Conservation (phyloP, 2,329 filamentous ascomycete species). For the Cercospora sojina region DNA sequence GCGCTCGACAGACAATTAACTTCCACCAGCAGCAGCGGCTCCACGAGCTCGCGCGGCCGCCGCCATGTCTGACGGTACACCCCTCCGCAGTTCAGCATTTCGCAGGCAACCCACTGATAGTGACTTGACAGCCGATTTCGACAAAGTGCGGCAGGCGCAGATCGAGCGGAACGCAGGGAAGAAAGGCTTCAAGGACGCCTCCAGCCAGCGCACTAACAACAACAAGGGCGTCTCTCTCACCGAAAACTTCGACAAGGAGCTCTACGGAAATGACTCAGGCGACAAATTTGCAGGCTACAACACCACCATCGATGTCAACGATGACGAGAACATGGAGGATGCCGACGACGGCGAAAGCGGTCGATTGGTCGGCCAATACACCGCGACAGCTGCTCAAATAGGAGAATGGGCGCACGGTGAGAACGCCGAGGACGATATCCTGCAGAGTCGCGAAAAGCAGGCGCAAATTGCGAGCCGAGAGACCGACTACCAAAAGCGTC, state of each 20-base stretch:
- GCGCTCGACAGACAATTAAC: slow-evolving; percentile 12
- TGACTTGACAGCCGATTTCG: slow-evolving; percentile 66
- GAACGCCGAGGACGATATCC: slow-evolving; percentile 86
- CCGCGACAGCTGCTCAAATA: slow-evolving; percentile 85
- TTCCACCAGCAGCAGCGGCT: slow-evolving; percentile 12
- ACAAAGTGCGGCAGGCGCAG: slow-evolving; percentile 82
- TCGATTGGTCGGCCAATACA: slow-evolving; percentile 90
- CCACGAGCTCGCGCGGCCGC: slow-evolving; percentile 14
- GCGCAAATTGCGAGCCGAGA: slow-evolving; percentile 89
- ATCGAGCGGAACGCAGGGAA: slow-evolving; percentile 85
- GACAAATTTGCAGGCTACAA: slow-evolving; percentile 90
- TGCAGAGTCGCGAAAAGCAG: slow-evolving; percentile 82
- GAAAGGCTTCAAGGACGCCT: slow-evolving; percentile 77
- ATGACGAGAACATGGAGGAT: slow-evolving; percentile 74
- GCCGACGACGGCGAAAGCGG: slow-evolving; percentile 60
- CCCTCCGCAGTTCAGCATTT: background rate
- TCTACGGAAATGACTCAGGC: slow-evolving; percentile 72
- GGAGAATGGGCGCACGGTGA: slow-evolving; percentile 90
- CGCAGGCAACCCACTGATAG: background rate
- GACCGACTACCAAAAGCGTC: slow-evolving; percentile 95
- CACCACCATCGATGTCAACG: slow-evolving; percentile 77
- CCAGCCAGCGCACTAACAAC: slow-evolving; percentile 73
- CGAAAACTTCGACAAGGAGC: slow-evolving; percentile 80
- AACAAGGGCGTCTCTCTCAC: slow-evolving; percentile 89
- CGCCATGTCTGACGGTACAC: slow-evolving; percentile 27